Conservation (phyloP, 768 basidiomycete species). For the Leccinum subtestaceum region DNA sequence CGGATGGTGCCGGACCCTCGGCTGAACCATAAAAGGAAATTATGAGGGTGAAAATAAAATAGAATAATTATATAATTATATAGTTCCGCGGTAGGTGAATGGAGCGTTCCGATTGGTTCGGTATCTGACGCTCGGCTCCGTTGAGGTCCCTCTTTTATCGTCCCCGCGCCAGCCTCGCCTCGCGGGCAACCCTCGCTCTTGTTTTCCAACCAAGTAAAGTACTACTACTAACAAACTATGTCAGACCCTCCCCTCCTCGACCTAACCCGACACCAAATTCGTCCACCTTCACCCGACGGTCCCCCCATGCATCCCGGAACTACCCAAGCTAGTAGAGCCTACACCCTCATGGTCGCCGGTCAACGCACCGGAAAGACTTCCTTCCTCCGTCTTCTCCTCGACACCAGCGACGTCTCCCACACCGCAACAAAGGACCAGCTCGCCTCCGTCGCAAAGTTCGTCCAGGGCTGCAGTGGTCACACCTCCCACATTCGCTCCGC, state of each 20-base stretch:
- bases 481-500: conserved; percentile 70
- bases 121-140: conserved; percentile 49
- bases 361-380: conserved; percentile 84
- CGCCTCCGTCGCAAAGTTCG: conserved; percentile 76
- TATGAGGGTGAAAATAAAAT: conserved; percentile 15
- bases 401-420: conserved; percentile 68
- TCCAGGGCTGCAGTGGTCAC: conserved; percentile 69
- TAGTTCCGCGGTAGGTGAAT: conserved; percentile 28
- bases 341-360: conserved; percentile 80
- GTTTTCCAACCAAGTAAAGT: conserved; percentile 8
- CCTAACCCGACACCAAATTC: conserved; percentile 22
- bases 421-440: conserved; percentile 71
- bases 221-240: too few species aligned
- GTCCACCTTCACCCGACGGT: conserved; percentile 24
- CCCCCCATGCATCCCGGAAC: conserved; percentile 25
- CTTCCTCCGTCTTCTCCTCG: conserved; percentile 81
- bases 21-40: conserved; percentile 23
- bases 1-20: conserved; percentile 29
- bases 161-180: conserved; percentile 65
- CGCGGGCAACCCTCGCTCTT: conserved; percentile 52
- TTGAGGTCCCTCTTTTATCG: conserved; percentile 46
- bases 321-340: conserved; percentile 25
- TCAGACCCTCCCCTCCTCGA: conserved; percentile 40
- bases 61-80: conserved; percentile 21
- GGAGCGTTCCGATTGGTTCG: conserved; percentile 61